These are phyloP conservation scores for Candida smagusa DNA, from an alignment of 1,139 yeast genomes.

Conservation along the genomic window DNA sequence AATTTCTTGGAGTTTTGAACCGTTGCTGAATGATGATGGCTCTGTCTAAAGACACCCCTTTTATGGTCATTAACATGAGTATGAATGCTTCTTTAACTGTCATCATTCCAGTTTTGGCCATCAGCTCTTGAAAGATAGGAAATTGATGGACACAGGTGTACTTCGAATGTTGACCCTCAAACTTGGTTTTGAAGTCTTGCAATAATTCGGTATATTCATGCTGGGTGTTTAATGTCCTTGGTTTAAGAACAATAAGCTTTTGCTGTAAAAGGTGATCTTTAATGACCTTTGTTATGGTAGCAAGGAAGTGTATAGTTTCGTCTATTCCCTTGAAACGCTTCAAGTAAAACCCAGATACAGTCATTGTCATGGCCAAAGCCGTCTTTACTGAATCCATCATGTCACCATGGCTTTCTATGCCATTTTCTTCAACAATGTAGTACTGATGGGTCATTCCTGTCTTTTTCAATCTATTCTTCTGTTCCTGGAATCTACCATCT, in stretches of 20 bases:
- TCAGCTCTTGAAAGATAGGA: constrained; percentile 61
- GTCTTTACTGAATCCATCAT: constrained; percentile 72
- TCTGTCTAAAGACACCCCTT: constrained; percentile 81
- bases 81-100: constrained; percentile 77
- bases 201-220: constrained; percentile 46
- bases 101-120: constrained; percentile 68
- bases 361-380: constrained; percentile 68
- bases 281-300: constrained; percentile 53
- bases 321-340: constrained; percentile 70
- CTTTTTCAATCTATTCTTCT: constrained; percentile 68
- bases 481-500: constrained; percentile 88
- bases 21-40: constrained; percentile 71
- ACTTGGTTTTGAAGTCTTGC: constrained; percentile 40
- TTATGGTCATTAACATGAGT: constrained; percentile 70
- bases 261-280: constrained; percentile 28
- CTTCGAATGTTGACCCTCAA: constrained; percentile 20
- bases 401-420: constrained; percentile 31
- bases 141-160: constrained; percentile 63
- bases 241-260: constrained; percentile 47
- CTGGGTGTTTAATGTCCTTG: constrained; percentile 49
- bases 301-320: constrained; percentile 67
- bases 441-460: constrained; percentile 66
- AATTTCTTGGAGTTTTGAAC: constrained; percentile 59
- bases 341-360: constrained; percentile 64
- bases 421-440: constrained; percentile 81